Base-by-base conservation (phyloP, 306 rosid species). In the Dryas alaskensis region DNA sequence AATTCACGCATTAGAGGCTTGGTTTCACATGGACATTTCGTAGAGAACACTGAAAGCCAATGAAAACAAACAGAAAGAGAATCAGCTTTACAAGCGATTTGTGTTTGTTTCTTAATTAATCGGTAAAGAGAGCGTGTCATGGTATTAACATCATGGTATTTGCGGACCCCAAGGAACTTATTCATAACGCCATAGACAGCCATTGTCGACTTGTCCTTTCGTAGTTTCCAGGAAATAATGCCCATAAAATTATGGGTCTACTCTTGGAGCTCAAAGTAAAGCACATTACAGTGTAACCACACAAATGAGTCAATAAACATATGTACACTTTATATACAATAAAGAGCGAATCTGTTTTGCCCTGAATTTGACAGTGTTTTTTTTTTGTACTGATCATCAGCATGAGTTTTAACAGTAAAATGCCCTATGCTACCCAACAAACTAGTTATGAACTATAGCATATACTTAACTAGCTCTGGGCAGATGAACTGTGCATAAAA, bases 401-500 rank as follows among this genome's bases (percentile, higher is more conserved):
- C 54, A 31, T 5, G 17, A 42, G 44, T 46, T 59, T 44, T 58
- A 51, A 27, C 25, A 27, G 65, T 59, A 27, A 40, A 27, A 8
- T 22, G 58, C 57, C 57, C 67, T 25, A 51, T 53, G 72, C 57
- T 57, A 72, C 55, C 66, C 73, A 67, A 75, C 50, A 78, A 58
- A 54, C 79, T 69, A 60, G 81, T 47, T 46, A 58, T 17, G 63
- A 52, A 54, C n/a, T 70, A 40, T 51, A 73, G 47, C 58, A 9
- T 6, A 0, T 50, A 76, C 44, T 54, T 4, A 64, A 68, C 72
- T 49, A 59, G 78, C 53, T 65, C 31, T 55, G 79, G 76, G 62
- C 72, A 45, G n/a, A n/a, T 25, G 53, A 25, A n/a, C 43, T 53
- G 74, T 44, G 65, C 46, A 63, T 45, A 4, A 7, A 73, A 42